A percentile compares a stretch with the other conserved stretches of the same genome.
Conservation (phyloP, 2,329 filamentous ascomycete species). For the Calonectria honghensis region DNA sequence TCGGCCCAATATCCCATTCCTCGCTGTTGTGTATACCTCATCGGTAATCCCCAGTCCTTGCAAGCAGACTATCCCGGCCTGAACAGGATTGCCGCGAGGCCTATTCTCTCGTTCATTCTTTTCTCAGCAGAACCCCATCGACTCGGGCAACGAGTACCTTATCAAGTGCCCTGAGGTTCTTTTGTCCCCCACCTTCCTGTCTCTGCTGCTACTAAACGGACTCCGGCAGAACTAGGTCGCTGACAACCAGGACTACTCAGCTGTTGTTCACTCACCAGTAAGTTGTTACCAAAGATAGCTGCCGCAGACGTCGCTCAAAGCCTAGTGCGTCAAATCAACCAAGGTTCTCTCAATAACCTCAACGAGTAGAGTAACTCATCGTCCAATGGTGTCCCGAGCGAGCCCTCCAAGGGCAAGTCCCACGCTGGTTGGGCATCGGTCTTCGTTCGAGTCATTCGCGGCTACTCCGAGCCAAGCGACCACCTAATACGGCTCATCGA, state of each 20-base stretch:
- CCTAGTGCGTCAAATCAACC: background rate
- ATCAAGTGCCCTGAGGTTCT: background rate
- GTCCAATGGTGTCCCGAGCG: too few relatives aligned
- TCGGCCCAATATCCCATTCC: background rate
- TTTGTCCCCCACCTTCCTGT: background rate
- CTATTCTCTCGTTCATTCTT: background rate
- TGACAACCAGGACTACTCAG: background rate
- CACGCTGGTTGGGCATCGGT: too few relatives aligned
- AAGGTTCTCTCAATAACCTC: background rate
- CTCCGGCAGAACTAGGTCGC: background rate
- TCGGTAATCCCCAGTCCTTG: background rate
- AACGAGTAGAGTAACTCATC: background rate
- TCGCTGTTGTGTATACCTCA: conserved; percentile 3
- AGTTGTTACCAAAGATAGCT: background rate
- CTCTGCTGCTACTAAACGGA: background rate
- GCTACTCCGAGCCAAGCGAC: too few relatives aligned
- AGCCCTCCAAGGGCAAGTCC: background rate
- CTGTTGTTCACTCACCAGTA: background rate
- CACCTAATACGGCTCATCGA: background rate
- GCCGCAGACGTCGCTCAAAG: background rate
- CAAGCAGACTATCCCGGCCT: background rate
- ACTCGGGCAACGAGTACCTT: conserved; percentile 3
- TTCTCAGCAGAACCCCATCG: background rate
- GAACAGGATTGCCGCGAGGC: background rate
- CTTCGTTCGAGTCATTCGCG: too few relatives aligned